Conservation (phyloP, 1,284 basidiomycete species). For the Malassezia cuniculi region DNA sequence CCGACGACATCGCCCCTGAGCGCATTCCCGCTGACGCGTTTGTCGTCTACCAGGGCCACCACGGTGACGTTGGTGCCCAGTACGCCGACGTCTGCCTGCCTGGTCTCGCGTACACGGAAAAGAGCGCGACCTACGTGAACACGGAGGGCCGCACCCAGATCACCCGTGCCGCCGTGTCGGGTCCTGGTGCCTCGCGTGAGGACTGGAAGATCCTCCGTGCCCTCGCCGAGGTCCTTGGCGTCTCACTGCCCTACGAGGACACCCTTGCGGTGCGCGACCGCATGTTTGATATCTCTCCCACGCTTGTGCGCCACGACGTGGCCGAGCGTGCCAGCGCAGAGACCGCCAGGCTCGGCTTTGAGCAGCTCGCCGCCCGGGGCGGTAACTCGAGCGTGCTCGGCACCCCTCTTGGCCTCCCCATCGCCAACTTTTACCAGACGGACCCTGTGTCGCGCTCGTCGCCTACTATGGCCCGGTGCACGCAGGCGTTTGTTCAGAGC, state of each 20-base stretch:
- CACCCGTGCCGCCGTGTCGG: slow-evolving; percentile 81
- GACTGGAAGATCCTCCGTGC: slow-evolving; percentile 99
- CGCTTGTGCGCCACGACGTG: slow-evolving; percentile 73
- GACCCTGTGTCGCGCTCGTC: slow-evolving; percentile 55
- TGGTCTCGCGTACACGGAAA: slow-evolving; percentile 90
- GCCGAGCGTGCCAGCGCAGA: slow-evolving; percentile 60
- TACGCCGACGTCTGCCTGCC: slow-evolving; percentile 92
- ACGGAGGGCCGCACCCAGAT: slow-evolving; percentile 88
- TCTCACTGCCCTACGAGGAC: slow-evolving; percentile 79
- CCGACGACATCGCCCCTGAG: slow-evolving; percentile 80
- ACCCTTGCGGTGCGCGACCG: slow-evolving; percentile 74
- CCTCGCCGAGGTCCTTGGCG: slow-evolving; percentile 72
- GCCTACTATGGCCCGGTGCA: slow-evolving; percentile 44
- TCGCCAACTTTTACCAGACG: slow-evolving; percentile 90
- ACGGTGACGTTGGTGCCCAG: slow-evolving; percentile 91
- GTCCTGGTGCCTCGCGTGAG: slow-evolving; percentile 84
- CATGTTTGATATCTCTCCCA: slow-evolving; percentile 92
- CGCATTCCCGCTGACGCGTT: slow-evolving; percentile 88
- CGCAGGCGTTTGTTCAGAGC: slow-evolving; percentile 20
- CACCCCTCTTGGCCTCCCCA: slow-evolving; percentile 62
- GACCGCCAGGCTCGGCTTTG: slow-evolving; percentile 26
- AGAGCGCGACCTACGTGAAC: slow-evolving; percentile 87
- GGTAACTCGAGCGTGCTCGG: slow-evolving; percentile 18
- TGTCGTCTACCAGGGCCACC: slow-evolving; percentile 97
- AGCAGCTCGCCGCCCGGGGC: slow-evolving; percentile 23